These are phyloP conservation scores for Cladophialophora yegresii DNA, from an alignment of 2,329 filamentous ascomycete species.

Conservation along the genomic window DNA sequence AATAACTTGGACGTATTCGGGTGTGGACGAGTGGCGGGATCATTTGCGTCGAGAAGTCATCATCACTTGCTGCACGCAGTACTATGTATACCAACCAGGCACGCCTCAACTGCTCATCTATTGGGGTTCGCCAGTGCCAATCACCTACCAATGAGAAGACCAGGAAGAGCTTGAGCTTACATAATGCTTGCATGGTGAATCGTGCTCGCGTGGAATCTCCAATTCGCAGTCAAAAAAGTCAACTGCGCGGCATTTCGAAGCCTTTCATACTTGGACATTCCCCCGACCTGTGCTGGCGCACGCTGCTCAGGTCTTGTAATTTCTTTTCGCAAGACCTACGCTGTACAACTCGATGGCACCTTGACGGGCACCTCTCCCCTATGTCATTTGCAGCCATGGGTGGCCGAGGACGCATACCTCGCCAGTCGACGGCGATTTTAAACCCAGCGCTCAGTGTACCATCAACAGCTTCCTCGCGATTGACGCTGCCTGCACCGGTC, in stretches of 20 bases:
- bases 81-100: neutral
- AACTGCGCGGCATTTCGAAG: slow-evolving; percentile 4
- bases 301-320: slow-evolving; percentile 4
- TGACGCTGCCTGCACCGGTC: slow-evolving; percentile 14
- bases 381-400: slow-evolving; percentile 7
- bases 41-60: neutral
- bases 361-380: slow-evolving; percentile 8
- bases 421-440: slow-evolving; percentile 16
- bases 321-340: neutral
- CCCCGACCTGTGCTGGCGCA: neutral
- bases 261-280: neutral
- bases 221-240: slow-evolving; percentile 9
- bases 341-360: slow-evolving; percentile 20
- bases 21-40: neutral
- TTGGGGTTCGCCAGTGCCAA: neutral
- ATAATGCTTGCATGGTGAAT: neutral
- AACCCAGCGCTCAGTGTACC: slow-evolving; percentile 9
- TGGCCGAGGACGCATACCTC: slow-evolving; percentile 26
- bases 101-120: neutral
- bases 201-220: slow-evolving; percentile 1
- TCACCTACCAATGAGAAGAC: neutral
- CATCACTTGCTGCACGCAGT: neutral
- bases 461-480: slow-evolving; percentile 17
- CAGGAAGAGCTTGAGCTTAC: neutral
- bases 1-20: slow-evolving; percentile 18